Evolutionary conservation across 2,329 filamentous ascomycete species (phyloP), one percentile per base, ranked within the genome.

Genomic region (Calonectria hongkongensis): DNA sequence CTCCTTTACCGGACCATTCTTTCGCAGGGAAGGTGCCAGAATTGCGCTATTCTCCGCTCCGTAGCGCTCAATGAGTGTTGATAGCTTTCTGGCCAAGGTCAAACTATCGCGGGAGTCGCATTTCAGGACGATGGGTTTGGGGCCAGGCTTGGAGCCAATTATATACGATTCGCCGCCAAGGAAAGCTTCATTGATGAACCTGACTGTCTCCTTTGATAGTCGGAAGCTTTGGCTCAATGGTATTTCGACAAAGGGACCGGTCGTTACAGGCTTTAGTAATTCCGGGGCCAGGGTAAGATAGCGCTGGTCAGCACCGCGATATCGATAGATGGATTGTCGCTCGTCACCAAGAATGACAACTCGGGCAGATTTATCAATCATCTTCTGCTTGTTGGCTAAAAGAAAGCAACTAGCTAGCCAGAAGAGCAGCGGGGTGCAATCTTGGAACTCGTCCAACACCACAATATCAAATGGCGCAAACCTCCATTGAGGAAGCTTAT

Each of bases 241-340:
- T 5, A 56, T 6, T 36, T 56, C 10, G 3, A 15, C 51, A 36
- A 36, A 56, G 2, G 30, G 30, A 9, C 36, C 33, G 4, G 51
- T 30, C 9, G 33, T 36, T 10, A 56, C 30, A 0, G 9, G 8
- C 3, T 21, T 21, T 5, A 56, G 8, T 15, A 56, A 15, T 10
- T 36, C 10, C 0, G 51, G 28, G 10, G 51, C 51, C 10, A 56
- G n/a, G 4, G 51, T 21, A 21, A 56, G 51, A 27, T 56, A 56
- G 18, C 51, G 51, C 28, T 30, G 51, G 18, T 56, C 51, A 15
- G 51, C 51, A 25, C 9, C 28, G 18, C 51, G 30, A 27, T 36
- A 56, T 21, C 7, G 30, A 30, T 56, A 25, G 13, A 56, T 56
- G 30, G 28, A 56, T 39, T 56, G 51, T n/a, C 51, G 30, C 51